phyloP scores from a whole-genome alignment of 202 grass and related monocot genomes.

The Zizania palustris region DNA sequence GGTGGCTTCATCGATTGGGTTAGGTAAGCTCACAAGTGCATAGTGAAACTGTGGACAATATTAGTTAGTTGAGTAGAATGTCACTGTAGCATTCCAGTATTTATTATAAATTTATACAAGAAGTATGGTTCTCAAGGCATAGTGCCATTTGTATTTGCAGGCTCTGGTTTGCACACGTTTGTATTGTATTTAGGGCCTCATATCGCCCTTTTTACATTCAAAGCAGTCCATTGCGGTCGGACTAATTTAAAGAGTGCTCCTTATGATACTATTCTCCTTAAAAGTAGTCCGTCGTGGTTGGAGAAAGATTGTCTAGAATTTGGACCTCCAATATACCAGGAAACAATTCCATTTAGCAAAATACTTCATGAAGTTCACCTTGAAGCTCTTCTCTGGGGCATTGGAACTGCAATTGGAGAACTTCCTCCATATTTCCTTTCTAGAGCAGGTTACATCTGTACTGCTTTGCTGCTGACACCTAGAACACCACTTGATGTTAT shows the following conservation, averaged over 20 bases:
- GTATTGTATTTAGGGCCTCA: conserved; percentile 95
- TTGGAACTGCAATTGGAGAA: conserved; percentile 95
- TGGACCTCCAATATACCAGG: conserved; percentile 69
- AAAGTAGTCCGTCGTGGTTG: conserved; percentile 81
- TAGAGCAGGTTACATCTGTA: conserved; percentile 74
- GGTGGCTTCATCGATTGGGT: conserved; percentile 91
- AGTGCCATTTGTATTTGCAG: conserved; percentile 48
- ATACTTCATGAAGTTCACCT: conserved; percentile 88
- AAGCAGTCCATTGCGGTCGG: conserved; percentile 83
- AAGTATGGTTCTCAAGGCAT: conserved; percentile 23
- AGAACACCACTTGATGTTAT: not conserved
- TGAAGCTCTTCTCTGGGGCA: conserved; percentile 94
- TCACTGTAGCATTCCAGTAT: not conserved
- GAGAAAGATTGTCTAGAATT: conserved; percentile 84
- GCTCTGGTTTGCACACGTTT: conserved; percentile 96
- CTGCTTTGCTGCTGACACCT: conserved; percentile 22
- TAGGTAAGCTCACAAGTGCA: conserved; percentile 57
- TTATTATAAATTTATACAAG: conserved; percentile 14
- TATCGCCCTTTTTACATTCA: conserved; percentile 95
- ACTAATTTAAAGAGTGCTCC: conserved; percentile 86
- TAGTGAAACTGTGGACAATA: not conserved
- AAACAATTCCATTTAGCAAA: conserved; percentile 71
- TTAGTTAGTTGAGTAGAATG: conserved; percentile 11
- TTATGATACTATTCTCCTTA: conserved; percentile 91
- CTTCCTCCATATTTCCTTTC: conserved; percentile 98